Base-by-base conservation (phyloP, 1,284 basidiomycete species). In the Cryptococcus wingfieldii region DNA sequence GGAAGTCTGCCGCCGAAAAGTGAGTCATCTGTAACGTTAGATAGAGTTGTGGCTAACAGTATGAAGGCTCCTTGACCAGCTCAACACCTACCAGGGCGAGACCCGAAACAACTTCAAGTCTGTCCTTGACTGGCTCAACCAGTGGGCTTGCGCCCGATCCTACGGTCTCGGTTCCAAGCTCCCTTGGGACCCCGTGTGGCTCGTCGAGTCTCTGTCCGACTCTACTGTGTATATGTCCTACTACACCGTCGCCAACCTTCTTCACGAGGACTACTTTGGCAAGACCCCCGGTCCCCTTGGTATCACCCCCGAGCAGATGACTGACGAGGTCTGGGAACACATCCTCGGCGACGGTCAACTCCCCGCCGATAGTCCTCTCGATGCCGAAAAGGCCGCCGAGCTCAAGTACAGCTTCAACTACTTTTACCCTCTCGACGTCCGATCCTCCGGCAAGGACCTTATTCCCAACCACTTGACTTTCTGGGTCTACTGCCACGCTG, bases 171-270 rank as follows among this genome's bases (percentile, higher is more conserved):
- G 96, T 37, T 95, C 95, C 13, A 89, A 89, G 74, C 81, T 99
- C 59, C 96, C 96, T 1, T 98, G 95, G 94, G 95, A 98, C 74
- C 89, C 86, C 14, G 86, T 91, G 55, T 98, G 95, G 83, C 82
- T 98, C 68, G 93, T 99, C 50, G 96, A 98, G 78, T 93, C 90
- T 68, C 79, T 98, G 71, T 94, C 89, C 65, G 96, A 99, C 78
- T 98, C 95, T 13, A 98, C 96, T 28, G 89, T 98, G 76, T 98
- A 99, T 80, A 98, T 97, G 94, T 84, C 89, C 37, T 99, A 97
- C 80, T 98, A 98, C 80, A 97, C 96, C 6, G 84, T 99, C 58
- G 85, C 93, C 7, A 86, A 96, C 76, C 79, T 93, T 37, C 80
- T 97, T 58, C 93, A 97, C 68, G 84, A 82, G 63, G 84, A 82